These are phyloP conservation scores for Pseudogymnoascus sp. DNA, from an alignment of 2,329 filamentous ascomycete genomes.

Conservation along the genomic window DNA sequence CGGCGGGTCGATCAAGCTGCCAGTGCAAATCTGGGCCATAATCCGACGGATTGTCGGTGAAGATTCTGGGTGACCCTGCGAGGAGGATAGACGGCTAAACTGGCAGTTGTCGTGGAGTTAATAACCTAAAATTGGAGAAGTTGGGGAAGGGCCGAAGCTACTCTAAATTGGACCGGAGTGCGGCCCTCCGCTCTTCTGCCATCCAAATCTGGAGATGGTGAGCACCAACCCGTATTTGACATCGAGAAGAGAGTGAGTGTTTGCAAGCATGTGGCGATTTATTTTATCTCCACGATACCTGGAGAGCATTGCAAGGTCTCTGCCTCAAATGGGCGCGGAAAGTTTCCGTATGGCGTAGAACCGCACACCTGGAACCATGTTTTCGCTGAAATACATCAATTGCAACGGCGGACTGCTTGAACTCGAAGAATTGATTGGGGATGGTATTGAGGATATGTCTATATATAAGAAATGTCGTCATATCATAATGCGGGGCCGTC, in stretches of 20 bases:
- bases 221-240: not conserved
- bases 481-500: constrained; percentile 47
- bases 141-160: constrained; percentile 3
- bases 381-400: not conserved
- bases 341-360: not conserved
- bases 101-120: not conserved
- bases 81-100: not conserved
- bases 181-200: not conserved
- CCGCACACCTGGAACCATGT: not conserved
- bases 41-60: not conserved
- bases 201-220: not conserved
- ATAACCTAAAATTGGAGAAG: not conserved
- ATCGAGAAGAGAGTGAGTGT: not conserved
- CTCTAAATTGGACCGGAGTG: not conserved
- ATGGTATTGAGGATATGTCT: not conserved
- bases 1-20: not conserved
- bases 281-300: not conserved
- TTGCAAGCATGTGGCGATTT: not conserved
- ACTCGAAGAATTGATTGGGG: not conserved
- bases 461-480: not conserved
- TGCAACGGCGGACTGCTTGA: not conserved
- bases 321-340: no score
- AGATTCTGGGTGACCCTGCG: not conserved
- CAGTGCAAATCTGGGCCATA: not conserved
- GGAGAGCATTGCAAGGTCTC: not conserved